Evolutionary conservation across 768 basidiomycete genomes (phyloP), one percentile per base, ranked within the genome.

Genomic region (Macrolepiota albuminosa): DNA sequence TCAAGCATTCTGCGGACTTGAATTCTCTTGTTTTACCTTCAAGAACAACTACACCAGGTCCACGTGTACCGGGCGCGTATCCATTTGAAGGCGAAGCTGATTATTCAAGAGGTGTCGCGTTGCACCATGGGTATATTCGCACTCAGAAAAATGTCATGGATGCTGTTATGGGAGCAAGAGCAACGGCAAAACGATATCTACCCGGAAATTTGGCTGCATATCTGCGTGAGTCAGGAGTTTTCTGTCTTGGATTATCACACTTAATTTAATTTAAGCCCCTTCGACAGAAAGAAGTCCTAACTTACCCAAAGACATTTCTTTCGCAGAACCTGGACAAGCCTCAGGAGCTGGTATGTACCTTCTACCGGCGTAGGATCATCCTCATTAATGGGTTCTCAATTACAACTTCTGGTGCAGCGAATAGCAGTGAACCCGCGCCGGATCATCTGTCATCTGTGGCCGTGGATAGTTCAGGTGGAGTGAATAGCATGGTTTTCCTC

Each of bases 111-210:
- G 52, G 49, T 5, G 45, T 54, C 3, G 61, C 58, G 13, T 49
- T 61, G 26, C 64, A 68, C 29, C 56, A 65, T n/a, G 58, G 64
- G 34, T 65, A 66, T 39, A 54, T 70, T 34, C 70, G 68, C 4
- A 62, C 53, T 11, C 68, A 66, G 43, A 57, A 63, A 21, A 64
- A 67, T 34, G 64, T 71, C 4, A 63, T 64, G 61, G 59, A 67
- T 29, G 64, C 63, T 5, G 39, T 71, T 14, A 36, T 55, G 21
- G 63, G 59, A 24, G 69, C 64, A 8, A 59, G 62, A 8, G 64
- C 63, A 42, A 63, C 63, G 7, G 69, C 65, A 2, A 64, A 63
- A 37, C 66, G 65, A 24, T 70, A 71, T 46, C 36, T n/a, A 10
- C 52, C 36, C 21, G 59, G 33, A 9, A 37, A 58, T 7, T 39